phyloP scores from a whole-genome alignment of 805 yeast species.

The Cyberlindnera americana region DNA sequence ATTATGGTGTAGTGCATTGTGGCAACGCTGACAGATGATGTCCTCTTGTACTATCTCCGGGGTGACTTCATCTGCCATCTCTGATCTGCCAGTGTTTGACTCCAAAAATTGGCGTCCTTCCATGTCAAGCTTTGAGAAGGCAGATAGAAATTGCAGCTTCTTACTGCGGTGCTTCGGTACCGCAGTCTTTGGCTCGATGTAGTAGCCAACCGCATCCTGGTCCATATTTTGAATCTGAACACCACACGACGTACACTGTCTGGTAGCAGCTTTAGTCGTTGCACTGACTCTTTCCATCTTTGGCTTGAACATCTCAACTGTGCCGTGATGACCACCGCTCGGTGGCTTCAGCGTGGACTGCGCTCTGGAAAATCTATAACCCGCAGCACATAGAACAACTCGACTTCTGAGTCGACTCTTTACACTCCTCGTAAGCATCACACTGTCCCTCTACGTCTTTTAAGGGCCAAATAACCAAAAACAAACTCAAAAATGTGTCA shows the following conservation, averaged over 20 bases:
- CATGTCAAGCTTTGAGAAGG: conserved; percentile 23
- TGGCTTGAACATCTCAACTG: conserved; percentile 7
- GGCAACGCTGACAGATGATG: conserved; percentile 51
- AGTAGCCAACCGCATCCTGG: conserved; percentile 42
- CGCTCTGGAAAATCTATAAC: neutral
- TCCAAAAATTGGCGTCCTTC: conserved; percentile 21
- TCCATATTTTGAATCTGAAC: conserved; percentile 42
- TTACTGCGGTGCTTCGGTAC: conserved; percentile 13
- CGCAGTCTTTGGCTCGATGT: conserved; percentile 26
- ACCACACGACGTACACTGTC: conserved; percentile 56
- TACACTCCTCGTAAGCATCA: neutral
- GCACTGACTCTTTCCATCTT: conserved; percentile 1
- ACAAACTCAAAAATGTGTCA: too few relatives aligned
- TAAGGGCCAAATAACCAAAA: too few relatives aligned
- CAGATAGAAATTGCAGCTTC: conserved; percentile 18
- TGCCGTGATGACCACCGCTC: too few relatives aligned
- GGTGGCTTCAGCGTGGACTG: conserved; percentile 2
- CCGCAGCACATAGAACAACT: neutral
- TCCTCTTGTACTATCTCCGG: conserved; percentile 3
- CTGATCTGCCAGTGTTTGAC: conserved; percentile 1
- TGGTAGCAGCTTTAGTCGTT: neutral
- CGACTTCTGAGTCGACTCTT: neutral
- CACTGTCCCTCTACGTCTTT: too few relatives aligned
- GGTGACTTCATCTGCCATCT: neutral
- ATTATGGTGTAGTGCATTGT: conserved; percentile 45